phyloP scores from a whole-genome alignment of 129 eudicot species.

The Deinandra increscens region DNA sequence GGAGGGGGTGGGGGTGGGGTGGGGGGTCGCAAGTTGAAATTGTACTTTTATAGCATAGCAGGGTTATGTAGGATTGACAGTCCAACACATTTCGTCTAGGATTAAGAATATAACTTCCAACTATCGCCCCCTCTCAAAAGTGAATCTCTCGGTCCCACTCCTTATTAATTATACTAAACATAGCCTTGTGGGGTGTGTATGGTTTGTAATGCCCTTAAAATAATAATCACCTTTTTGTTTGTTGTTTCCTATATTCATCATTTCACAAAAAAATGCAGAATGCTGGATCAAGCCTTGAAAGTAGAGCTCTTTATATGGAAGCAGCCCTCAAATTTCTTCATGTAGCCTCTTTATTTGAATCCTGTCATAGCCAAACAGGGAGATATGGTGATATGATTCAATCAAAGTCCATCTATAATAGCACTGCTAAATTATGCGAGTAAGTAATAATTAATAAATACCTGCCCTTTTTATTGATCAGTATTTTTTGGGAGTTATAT shows the following conservation, averaged over 20 bases:
- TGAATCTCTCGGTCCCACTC: too few species aligned
- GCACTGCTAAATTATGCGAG: slow-evolving; percentile 95
- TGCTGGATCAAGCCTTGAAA: slow-evolving; percentile 64
- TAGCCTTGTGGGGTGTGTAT: too few species aligned
- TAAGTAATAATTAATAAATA: slow-evolving; percentile 34
- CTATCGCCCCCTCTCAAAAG: too few species aligned
- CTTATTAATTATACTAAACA: too few species aligned
- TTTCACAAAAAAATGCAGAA: slow-evolving; percentile 41
- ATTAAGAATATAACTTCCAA: too few species aligned
- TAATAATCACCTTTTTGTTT: too few species aligned
- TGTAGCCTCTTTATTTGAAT: slow-evolving; percentile 84
- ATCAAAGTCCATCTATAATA: slow-evolving; percentile 64
- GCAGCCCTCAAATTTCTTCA: slow-evolving; percentile 91
- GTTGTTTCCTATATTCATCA: slow-evolving; percentile 1
- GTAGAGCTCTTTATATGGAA: slow-evolving; percentile 75
- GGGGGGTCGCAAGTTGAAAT: too few species aligned
- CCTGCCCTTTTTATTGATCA: slow-evolving; percentile 2
- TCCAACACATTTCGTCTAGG: background rate
- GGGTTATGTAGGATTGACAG: background rate
- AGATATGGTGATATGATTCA: slow-evolving; percentile 75
- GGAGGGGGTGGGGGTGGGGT: too few species aligned
- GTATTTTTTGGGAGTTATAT: background rate
- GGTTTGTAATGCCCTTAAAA: too few species aligned
- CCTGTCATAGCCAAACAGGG: slow-evolving; percentile 49
- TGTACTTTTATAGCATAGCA: too few species aligned